A percentile compares a stretch with the other conserved stretches of the same genome.
phyloP scores from a whole-genome alignment of 352 stramenopile species.

The Phytophthora quininea region DNA sequence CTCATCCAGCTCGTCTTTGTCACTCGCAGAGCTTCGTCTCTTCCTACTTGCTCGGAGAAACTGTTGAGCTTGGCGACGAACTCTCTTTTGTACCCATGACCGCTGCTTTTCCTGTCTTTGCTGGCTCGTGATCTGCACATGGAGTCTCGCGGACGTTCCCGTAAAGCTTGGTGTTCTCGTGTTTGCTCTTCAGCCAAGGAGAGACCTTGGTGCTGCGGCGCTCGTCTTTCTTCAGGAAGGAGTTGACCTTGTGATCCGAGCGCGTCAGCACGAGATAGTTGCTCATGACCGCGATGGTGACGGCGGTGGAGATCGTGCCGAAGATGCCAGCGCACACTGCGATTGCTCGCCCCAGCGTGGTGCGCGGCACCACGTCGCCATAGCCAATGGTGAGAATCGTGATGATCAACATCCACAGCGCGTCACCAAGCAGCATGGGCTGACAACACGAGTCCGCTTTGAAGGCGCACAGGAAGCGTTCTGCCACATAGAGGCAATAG shows the following conservation, averaged over 20 bases:
- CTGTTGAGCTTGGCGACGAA: no score
- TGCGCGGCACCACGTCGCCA: constrained; percentile 68
- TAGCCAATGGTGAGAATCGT: constrained; percentile 81
- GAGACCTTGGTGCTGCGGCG: no score
- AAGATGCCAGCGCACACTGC: constrained; percentile 56
- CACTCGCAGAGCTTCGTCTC: no score
- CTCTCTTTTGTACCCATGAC: no score
- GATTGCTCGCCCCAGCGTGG: constrained; percentile 50
- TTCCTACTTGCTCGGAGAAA: no score
- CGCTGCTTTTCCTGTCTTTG: no score
- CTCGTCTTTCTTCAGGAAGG: constrained; percentile 79
- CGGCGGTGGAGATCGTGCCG: constrained; percentile 62
- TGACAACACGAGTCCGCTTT: constrained; percentile 54
- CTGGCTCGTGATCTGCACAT: no score
- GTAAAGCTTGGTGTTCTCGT: no score
- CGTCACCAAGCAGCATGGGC: constrained; percentile 56
- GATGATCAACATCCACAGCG: constrained; percentile 71
- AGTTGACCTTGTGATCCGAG: constrained; percentile 82
- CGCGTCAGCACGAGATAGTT: constrained; percentile 76
- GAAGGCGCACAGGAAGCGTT: constrained; percentile 78
- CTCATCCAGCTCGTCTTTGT: no score
- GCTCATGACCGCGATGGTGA: constrained; percentile 81
- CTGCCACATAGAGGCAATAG: constrained; percentile 72
- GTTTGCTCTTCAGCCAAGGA: no score
- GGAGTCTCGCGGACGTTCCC: no score